Percentiles rank a stretch among this genome's conserved stretches.
Evolutionary conservation across 2,329 filamentous ascomycete species (phyloP).

Genomic region (Fusarium avenaceum): DNA sequence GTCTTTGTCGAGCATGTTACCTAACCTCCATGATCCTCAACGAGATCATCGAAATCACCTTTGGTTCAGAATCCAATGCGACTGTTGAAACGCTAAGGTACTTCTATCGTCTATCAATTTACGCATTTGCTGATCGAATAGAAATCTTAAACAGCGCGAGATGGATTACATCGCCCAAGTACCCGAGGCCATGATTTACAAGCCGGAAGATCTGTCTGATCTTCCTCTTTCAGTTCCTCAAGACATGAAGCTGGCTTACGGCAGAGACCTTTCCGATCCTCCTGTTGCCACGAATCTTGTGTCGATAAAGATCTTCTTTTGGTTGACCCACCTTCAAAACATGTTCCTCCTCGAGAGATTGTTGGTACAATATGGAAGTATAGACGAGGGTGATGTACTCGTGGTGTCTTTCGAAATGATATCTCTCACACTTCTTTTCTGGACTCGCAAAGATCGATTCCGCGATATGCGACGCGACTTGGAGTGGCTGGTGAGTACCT

Average conservation of each 20-base stretch:
- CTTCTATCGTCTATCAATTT: fast-evolving
- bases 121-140: fast-evolving
- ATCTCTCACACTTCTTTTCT: not conserved
- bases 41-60: not conserved
- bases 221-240: not conserved
- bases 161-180: not conserved
- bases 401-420: conserved; percentile 25
- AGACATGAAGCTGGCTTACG: fast-evolving
- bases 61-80: not conserved
- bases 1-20: not conserved
- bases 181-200: not conserved
- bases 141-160: not conserved
- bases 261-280: conserved; percentile 8
- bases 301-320: not conserved
- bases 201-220: not conserved
- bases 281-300: not conserved
- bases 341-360: conserved; percentile 25
- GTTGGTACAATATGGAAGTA: not conserved
- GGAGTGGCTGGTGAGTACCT: conserved; percentile 6
- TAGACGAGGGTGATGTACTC: conserved; percentile 4
- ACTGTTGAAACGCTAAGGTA: conserved; percentile 11
- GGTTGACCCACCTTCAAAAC: conserved; percentile 16
- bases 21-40: not conserved
- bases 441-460: conserved; percentile 24
- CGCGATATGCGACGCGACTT: conserved; percentile 2